A percentile compares a stretch with the other conserved stretches of the same genome.
These are phyloP conservation scores for Alternaria postmessia DNA, from an alignment of 2,329 filamentous ascomycete genomes.

Conservation along the genomic window DNA sequence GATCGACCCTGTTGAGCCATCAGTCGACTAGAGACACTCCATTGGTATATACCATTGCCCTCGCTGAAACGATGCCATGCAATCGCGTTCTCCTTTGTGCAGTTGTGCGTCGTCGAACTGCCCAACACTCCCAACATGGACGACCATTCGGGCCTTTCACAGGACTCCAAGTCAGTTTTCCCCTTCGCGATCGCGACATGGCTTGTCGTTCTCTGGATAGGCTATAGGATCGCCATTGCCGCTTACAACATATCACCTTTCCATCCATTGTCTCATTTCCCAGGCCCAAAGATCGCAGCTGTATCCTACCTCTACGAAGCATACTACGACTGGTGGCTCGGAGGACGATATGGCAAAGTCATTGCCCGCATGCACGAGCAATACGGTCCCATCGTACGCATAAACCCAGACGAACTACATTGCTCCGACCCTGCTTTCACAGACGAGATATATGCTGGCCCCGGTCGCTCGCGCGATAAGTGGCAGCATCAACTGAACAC, in stretches of 20 bases:
- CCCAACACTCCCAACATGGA: conserved; percentile 24
- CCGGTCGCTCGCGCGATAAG: conserved; percentile 32
- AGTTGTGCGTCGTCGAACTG: conserved; percentile 10
- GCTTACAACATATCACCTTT: conserved; percentile 37
- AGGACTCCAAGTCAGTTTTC: conserved; percentile 18
- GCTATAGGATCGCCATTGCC: conserved; percentile 26
- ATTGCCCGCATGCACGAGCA: conserved; percentile 46
- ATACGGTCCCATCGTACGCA: conserved; percentile 41
- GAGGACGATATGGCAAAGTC: conserved; percentile 45
- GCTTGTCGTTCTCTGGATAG: conserved; percentile 28
- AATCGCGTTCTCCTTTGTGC: conserved; percentile 14
- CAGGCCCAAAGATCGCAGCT: conserved; percentile 42
- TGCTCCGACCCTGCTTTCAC: conserved; percentile 43
- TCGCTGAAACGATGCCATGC: conserved; percentile 16
- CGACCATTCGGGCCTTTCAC: conserved; percentile 21
- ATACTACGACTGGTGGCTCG: conserved; percentile 38
- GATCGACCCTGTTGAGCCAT: conserved; percentile 12
- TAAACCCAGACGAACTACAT: conserved; percentile 46
- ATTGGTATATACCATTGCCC: conserved; percentile 23
- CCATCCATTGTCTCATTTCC: conserved; percentile 35
- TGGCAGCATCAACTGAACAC: conserved; percentile 37
- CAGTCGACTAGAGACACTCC: not conserved
- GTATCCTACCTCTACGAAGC: conserved; percentile 39
- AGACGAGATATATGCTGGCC: conserved; percentile 45
- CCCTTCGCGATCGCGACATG: conserved; percentile 23